Conservation (phyloP, 1,139 yeast genomes). For the Starmera stellimalicola region DNA sequence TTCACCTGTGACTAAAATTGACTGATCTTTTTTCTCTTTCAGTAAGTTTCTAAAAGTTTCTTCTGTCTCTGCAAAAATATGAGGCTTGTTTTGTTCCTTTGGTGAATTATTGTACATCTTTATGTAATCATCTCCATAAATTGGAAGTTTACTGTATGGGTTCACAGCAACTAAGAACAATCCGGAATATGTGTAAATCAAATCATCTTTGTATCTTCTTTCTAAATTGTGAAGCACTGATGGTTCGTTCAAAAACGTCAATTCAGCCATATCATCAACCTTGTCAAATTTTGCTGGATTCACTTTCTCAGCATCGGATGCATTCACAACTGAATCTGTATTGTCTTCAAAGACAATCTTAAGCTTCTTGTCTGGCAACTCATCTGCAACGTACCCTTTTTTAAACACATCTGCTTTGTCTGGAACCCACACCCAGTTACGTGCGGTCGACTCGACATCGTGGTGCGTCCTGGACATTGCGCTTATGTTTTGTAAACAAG, state of each 20-base stretch:
- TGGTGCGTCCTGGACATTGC: slow-evolving; percentile 2
- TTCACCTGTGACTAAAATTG: slow-evolving; percentile 94
- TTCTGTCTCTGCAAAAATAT: slow-evolving; percentile 87
- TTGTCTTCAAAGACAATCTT: slow-evolving; percentile 46
- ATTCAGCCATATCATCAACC: slow-evolving; percentile 91
- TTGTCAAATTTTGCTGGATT: slow-evolving; percentile 91
- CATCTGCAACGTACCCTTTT: slow-evolving; percentile 59
- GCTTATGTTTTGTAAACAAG: too few relatives aligned
- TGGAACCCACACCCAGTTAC: slow-evolving; percentile 77
- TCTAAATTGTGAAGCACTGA: slow-evolving; percentile 80
- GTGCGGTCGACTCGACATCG: slow-evolving; percentile 44
- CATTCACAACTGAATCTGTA: slow-evolving; percentile 32
- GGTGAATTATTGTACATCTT: slow-evolving; percentile 37
- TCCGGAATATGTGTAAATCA: slow-evolving; percentile 77
- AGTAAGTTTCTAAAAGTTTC: slow-evolving; percentile 74
- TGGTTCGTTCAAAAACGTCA: slow-evolving; percentile 91
- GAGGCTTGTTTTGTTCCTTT: slow-evolving; percentile 56
- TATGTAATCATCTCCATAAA: slow-evolving; percentile 56
- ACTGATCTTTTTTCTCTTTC: slow-evolving; percentile 66
- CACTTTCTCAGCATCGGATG: slow-evolving; percentile 48
- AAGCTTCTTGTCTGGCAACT: slow-evolving; percentile 38
- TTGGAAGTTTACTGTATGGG: slow-evolving; percentile 74
- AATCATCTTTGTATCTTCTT: slow-evolving; percentile 66
- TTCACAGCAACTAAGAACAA: slow-evolving; percentile 91
- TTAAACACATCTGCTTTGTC: slow-evolving; percentile 55